A percentile compares a stretch with the other conserved stretches of the same genome.
Conservation (phyloP, 1,284 basidiomycete species). For the Tremellales sp. region DNA sequence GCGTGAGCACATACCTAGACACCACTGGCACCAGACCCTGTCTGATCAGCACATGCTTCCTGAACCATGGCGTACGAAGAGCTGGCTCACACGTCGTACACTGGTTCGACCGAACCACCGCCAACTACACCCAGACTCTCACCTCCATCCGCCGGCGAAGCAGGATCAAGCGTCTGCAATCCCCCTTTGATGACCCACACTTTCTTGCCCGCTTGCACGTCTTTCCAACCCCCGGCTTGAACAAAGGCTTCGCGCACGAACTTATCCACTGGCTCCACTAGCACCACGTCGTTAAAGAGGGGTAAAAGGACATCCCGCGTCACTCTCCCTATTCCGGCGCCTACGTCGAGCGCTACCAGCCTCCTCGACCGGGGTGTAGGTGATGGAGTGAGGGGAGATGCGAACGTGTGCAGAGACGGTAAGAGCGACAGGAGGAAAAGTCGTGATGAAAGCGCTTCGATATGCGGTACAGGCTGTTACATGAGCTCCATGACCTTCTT, state of each 20-base stretch:
- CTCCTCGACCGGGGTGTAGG: neutral
- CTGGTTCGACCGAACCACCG: slow-evolving; percentile 28
- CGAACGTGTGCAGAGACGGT: slow-evolving; percentile 70
- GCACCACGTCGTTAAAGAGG: slow-evolving; percentile 75
- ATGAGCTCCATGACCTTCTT: neutral
- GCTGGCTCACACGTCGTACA: slow-evolving; percentile 44
- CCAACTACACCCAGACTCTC: slow-evolving; percentile 38
- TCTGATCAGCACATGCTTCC: slow-evolving; percentile 58
- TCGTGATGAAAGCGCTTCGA: slow-evolving; percentile 82
- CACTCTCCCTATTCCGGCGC: slow-evolving; percentile 81
- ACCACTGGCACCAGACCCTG: slow-evolving; percentile 89
- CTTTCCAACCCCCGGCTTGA: slow-evolving; percentile 43
- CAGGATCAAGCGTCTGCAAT: slow-evolving; percentile 71
- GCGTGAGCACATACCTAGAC: slow-evolving; percentile 58
- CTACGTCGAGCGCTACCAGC: slow-evolving; percentile 73
- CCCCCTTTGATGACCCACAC: slow-evolving; percentile 75
- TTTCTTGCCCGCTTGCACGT: slow-evolving; percentile 49
- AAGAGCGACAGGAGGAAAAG: slow-evolving; percentile 74
- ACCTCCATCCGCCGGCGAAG: slow-evolving; percentile 47
- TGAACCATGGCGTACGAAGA: neutral
- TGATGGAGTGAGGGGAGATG: slow-evolving; percentile 57
- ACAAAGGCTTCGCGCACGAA: slow-evolving; percentile 69
- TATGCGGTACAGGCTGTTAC: slow-evolving; percentile 71
- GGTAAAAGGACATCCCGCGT: slow-evolving; percentile 78
- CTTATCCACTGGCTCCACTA: slow-evolving; percentile 76